Conservation (phyloP, 2,329 filamentous ascomycete genomes). For the Arachnomyces sp. region DNA sequence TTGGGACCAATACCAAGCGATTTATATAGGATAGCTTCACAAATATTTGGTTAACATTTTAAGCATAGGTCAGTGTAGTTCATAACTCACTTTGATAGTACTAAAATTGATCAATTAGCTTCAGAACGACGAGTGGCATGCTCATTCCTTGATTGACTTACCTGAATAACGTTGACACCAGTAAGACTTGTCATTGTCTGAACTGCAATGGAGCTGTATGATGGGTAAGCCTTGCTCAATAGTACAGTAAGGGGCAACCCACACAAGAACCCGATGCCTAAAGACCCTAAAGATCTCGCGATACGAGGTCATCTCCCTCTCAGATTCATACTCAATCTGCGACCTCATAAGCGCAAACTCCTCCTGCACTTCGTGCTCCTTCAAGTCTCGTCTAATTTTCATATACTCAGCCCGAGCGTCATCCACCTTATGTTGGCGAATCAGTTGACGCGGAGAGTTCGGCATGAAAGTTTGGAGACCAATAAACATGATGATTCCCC, state of each 20-base stretch:
- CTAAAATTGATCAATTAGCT: slow-evolving; percentile 23
- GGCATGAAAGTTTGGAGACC: slow-evolving; percentile 50
- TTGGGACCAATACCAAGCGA: slow-evolving; percentile 44
- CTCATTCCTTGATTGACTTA: slow-evolving; percentile 13
- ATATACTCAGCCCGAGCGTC: slow-evolving; percentile 42
- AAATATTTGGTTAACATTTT: too few species aligned
- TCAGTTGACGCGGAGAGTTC: slow-evolving; percentile 46
- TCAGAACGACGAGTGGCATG: slow-evolving; percentile 10
- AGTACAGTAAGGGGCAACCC: slow-evolving; percentile 11
- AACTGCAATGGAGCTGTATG: slow-evolving; percentile 41
- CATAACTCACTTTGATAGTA: slow-evolving; percentile 25
- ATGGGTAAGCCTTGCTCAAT: slow-evolving; percentile 9
- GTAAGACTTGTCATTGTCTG: slow-evolving; percentile 52
- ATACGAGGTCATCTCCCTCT: slow-evolving; percentile 46
- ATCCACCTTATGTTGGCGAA: slow-evolving; percentile 43
- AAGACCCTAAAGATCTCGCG: slow-evolving; percentile 46
- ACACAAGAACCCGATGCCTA: slow-evolving; percentile 44
- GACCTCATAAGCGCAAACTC: slow-evolving; percentile 49
- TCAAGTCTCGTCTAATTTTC: slow-evolving; percentile 41
- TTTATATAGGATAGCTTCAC: slow-evolving; percentile 45
- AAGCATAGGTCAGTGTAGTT: not conserved
- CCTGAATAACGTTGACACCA: slow-evolving; percentile 50
- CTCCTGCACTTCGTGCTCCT: slow-evolving; percentile 36
- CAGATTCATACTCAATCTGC: slow-evolving; percentile 51
- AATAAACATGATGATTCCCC: slow-evolving; percentile 47